A percentile compares a stretch with the other conserved stretches of the same genome.
Evolutionary conservation across 163 green algal species (phyloP).

Genomic region (Coccomyxa subellipsoidea): DNA sequence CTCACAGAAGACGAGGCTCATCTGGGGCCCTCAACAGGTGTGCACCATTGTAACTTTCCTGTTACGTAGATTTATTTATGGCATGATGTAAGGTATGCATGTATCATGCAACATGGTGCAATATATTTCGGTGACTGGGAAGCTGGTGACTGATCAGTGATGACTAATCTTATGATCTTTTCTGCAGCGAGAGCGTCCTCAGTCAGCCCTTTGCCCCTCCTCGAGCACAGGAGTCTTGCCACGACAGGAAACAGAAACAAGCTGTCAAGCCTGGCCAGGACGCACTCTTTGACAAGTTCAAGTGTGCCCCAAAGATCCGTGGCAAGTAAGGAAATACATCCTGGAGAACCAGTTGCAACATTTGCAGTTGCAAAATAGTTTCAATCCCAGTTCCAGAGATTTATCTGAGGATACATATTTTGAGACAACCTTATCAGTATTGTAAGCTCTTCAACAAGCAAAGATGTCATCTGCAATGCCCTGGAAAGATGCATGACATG

Average conservation of each 20-base stretch:
- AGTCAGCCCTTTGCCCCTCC: background rate
- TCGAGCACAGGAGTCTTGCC: background rate
- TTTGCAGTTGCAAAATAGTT: too few species aligned
- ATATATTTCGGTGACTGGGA: background rate
- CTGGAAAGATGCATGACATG: too few species aligned
- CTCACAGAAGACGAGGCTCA: background rate
- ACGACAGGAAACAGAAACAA: background rate
- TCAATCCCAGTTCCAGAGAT: too few species aligned
- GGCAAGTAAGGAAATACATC: background rate
- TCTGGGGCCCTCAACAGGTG: background rate
- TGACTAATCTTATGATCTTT: background rate
- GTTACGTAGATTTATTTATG: too few species aligned
- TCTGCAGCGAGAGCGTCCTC: background rate
- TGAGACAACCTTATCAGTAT: too few species aligned
- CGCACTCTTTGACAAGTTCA: background rate
- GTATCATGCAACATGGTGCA: too few species aligned
- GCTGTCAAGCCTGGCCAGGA: conserved; percentile 1
- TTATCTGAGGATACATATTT: too few species aligned
- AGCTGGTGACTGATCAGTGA: background rate
- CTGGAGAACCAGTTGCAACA: too few species aligned
- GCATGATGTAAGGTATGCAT: too few species aligned
- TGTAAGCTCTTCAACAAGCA: too few species aligned
- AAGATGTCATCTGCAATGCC: too few species aligned
- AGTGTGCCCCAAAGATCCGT: background rate
- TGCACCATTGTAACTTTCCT: background rate